A percentile compares a stretch with the other conserved stretches of the same genome.
These are phyloP conservation scores for Aspergillus glaucus DNA, from an alignment of 2,329 filamentous ascomycete species.

Conservation along the genomic window DNA sequence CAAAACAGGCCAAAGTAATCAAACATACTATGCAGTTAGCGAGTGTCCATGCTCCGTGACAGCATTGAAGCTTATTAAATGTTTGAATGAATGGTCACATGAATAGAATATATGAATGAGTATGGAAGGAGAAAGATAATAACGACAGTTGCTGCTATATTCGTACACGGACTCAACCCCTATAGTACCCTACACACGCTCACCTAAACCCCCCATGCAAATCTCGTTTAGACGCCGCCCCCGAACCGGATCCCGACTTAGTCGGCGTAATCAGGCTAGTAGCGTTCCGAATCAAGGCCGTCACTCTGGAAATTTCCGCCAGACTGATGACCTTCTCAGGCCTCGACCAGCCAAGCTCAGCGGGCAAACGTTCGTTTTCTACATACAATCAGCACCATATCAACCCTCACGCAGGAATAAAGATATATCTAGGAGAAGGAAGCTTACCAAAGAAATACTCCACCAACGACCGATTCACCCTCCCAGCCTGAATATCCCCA, in stretches of 20 bases:
- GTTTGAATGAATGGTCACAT: too few species aligned
- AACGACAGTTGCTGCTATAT: too few species aligned
- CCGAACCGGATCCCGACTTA: neutral
- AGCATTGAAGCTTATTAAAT: too few species aligned
- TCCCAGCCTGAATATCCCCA: conserved; percentile 38
- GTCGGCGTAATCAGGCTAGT: conserved; percentile 18
- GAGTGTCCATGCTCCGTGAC: too few species aligned
- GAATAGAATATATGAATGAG: too few species aligned
- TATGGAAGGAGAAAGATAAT: too few species aligned
- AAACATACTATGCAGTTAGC: too few species aligned
- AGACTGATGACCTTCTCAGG: conserved; percentile 8
- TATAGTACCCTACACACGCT: too few species aligned
- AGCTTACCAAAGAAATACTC: conserved; percentile 17
- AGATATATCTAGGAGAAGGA: neutral
- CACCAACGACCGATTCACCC: conserved; percentile 29
- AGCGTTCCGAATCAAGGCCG: conserved; percentile 8
- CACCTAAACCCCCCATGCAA: neutral
- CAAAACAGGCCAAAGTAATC: too few species aligned
- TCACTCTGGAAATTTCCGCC: conserved; percentile 7
- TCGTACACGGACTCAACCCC: too few species aligned
- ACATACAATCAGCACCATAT: conserved; percentile 6
- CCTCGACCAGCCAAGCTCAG: conserved; percentile 36
- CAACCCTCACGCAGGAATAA: conserved; percentile 12
- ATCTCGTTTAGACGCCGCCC: neutral
- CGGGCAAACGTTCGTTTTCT: conserved; percentile 41